Evolutionary conservation across 164 flowering plant genomes (phyloP).

Genomic region (grape (Vitis vinifera)): ASM3070453v1 NC_081816.1:9835001-9835500

Average conservation of each 20-base stretch:
- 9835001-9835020: too few species aligned
- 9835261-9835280: constrained; percentile 97
- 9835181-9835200: too few species aligned
- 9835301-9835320: constrained; percentile 85
- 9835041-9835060: too few species aligned
- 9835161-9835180: too few species aligned
- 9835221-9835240: not conserved
- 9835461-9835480: not conserved
- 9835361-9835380: constrained; percentile 94
- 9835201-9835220: not conserved
- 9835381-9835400: constrained; percentile 86
- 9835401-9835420: constrained; percentile 57
- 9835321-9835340: constrained; percentile 97
- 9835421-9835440: constrained; percentile 11
- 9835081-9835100: too few species aligned
- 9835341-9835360: constrained; percentile 95
- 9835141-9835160: not conserved
- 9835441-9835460: not conserved
- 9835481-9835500: not conserved
- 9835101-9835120: too few species aligned
- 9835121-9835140: not conserved
- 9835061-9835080: too few species aligned
- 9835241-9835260: constrained; percentile 54
- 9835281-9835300: constrained; percentile 87
- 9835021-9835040: too few species aligned